A percentile compares a stretch with the other conserved stretches of the same genome.
Conservation (phyloP, 805 yeast genomes). For the Pichia gijzeniarum region DNA sequence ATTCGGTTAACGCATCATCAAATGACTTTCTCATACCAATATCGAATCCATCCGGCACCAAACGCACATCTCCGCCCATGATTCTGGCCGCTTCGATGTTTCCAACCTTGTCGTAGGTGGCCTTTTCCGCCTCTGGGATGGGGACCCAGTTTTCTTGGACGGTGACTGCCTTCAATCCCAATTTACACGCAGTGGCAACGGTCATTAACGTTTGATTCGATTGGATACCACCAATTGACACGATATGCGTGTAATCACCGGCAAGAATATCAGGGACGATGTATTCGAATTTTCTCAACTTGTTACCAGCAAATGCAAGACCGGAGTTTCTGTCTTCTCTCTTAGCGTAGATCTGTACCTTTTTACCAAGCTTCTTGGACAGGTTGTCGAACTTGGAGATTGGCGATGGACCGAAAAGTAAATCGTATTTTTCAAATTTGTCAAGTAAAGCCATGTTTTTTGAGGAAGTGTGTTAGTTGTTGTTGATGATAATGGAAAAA, state of each 20-base stretch:
- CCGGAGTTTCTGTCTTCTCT: constrained; percentile 33
- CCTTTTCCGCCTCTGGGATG: constrained; percentile 28
- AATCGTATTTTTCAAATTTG: constrained; percentile 23
- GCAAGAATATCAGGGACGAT: constrained; percentile 30
- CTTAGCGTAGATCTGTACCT: constrained; percentile 30
- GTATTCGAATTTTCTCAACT: constrained; percentile 30
- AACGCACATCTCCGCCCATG: constrained; percentile 32
- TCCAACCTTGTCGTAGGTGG: constrained; percentile 30
- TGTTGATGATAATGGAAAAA: no score
- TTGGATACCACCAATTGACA: constrained; percentile 32
- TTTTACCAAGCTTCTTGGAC: constrained; percentile 26
- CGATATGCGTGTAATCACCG: constrained; percentile 31
- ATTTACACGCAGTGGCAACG: constrained; percentile 32
- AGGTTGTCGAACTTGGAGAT: constrained; percentile 28
- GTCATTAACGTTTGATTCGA: constrained; percentile 33
- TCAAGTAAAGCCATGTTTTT: constrained; percentile 16
- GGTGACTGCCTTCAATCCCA: constrained; percentile 31
- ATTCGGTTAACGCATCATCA: constrained; percentile 27
- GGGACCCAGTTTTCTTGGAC: constrained; percentile 35
- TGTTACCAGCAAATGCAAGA: constrained; percentile 32
- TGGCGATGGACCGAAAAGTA: constrained; percentile 33
- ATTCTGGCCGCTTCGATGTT: constrained; percentile 33
- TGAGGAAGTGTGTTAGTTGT: no score
- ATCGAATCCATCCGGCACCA: constrained; percentile 31
- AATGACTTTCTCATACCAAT: constrained; percentile 33